Conservation (phyloP, 73 alveolate species). For the Diophrys appendiculata region DNA sequence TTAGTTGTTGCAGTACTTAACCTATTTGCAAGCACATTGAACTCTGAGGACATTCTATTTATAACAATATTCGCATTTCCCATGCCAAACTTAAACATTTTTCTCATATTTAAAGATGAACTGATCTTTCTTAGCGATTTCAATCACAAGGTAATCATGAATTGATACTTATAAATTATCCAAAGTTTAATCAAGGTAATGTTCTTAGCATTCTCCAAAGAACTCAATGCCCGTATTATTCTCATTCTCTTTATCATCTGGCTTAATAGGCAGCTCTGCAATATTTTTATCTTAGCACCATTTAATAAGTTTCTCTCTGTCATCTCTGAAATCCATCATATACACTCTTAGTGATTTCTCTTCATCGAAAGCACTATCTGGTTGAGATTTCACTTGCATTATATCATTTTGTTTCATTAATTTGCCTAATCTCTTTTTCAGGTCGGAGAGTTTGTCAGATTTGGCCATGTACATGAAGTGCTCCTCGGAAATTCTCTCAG, state of each 20-base stretch:
- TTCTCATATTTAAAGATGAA: slow-evolving; percentile 45
- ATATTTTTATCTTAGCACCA: background rate
- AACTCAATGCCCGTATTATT: slow-evolving; percentile 54
- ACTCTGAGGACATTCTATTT: slow-evolving; percentile 28
- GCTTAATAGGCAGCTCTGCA: background rate
- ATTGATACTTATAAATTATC: slow-evolving; percentile 25
- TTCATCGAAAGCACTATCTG: slow-evolving; percentile 10
- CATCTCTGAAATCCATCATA: too few relatives aligned
- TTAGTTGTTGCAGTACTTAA: slow-evolving; percentile 67
- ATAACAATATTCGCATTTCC: slow-evolving; percentile 75
- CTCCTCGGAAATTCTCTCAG: background rate
- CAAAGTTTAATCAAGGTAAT: background rate
- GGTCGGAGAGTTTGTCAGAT: too few relatives aligned
- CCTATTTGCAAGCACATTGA: slow-evolving; percentile 70
- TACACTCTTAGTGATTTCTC: too few relatives aligned
- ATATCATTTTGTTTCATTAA: background rate
- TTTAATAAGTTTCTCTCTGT: background rate
- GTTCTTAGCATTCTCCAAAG: slow-evolving; percentile 43
- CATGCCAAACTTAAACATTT: slow-evolving; percentile 27
- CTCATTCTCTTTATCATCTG: slow-evolving; percentile 16
- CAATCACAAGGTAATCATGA: slow-evolving; percentile 32
- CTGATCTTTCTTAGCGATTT: slow-evolving; percentile 12
- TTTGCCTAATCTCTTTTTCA: too few relatives aligned
- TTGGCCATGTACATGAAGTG: background rate
- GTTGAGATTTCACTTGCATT: background rate